Evolutionary conservation across 1,284 basidiomycete species (phyloP), one percentile per base, ranked within the genome.

Genomic region (Pascua guehoae): DNA sequence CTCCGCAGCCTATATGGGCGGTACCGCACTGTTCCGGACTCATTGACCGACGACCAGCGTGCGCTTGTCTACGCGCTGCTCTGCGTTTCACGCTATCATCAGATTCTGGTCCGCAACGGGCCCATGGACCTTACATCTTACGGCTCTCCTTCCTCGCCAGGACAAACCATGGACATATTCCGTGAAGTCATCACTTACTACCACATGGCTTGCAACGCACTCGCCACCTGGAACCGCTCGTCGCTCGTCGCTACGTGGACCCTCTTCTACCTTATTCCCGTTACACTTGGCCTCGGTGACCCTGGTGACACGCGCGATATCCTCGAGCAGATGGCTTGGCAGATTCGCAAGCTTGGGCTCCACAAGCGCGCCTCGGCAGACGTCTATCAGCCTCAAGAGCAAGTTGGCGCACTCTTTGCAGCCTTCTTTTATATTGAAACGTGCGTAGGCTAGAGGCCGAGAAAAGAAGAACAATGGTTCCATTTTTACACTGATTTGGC

Each of bases 151-250:
- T 32, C 24, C 24, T 32, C 24, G 3, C 24, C 24, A 7, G 24
- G 24, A 32, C 24, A 32, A 32, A 11, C 17, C 1, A 18, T n/a
- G 38, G 51, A 42, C 24, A 47, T 17, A 14, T 41, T 45, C 24
- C 48, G 61, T 17, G 65, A 69, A 53, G 68, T 68, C 45, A 55
- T 69, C 17, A 67, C 65, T 11, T 69, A 69, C 44, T 69, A 59
- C 50, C 47, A 53, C 36, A 61, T 63, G 62, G 63, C 66, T 10
- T 63, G 56, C 41, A 49, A 62, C 15, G 54, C 53, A 5, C 43
- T 70, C 12, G 47, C 48, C 12, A 47, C 37, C 18, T 70, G 66
- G 66, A 56, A 47, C 32, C 49, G 61, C 40, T 63, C 68, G 2
- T 62, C 59, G 8, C 38, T 64, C 1, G 49, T 54, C 49, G 63